phyloP scores from a whole-genome alignment of 116 monocot genomes.

The Posidonia oceanica region DNA sequence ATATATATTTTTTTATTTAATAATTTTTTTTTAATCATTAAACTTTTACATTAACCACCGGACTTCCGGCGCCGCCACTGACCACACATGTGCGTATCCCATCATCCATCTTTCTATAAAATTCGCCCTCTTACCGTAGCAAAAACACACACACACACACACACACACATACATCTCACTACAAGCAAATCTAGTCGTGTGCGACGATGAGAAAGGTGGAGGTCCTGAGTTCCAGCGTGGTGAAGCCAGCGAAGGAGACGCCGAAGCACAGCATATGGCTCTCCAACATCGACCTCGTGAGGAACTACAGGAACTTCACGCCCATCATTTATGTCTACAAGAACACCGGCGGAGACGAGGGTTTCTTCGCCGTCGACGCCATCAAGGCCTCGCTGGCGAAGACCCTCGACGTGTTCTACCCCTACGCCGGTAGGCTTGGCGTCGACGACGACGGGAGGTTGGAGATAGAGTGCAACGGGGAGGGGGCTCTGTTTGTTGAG shows the following conservation, averaged over 20 bases:
- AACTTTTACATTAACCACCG: too few species aligned
- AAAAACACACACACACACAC: too few species aligned
- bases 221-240: constrained; percentile 1
- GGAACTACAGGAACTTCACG: background rate
- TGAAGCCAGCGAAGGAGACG: constrained; percentile 4
- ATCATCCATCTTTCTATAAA: too few species aligned
- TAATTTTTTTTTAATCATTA: too few species aligned
- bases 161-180: too few species aligned
- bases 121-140: too few species aligned
- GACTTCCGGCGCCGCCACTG: too few species aligned
- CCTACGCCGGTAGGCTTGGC: constrained; percentile 38
- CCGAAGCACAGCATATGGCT: constrained; percentile 8
- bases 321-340: constrained; percentile 7
- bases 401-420: constrained; percentile 36
- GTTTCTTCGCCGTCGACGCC: background rate
- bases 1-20: too few species aligned
- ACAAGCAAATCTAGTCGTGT: too few species aligned
- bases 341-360: background rate
- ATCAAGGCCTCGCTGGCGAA: constrained; percentile 22
- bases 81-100: too few species aligned
- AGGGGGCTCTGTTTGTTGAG: constrained; percentile 26
- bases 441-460: constrained; percentile 18
- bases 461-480: constrained; percentile 46
- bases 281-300: constrained; percentile 10
- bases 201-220: background rate